These are phyloP conservation scores for Endocladia muricata DNA, from an alignment of 31 red algal genomes.

Conservation along the genomic window DNA sequence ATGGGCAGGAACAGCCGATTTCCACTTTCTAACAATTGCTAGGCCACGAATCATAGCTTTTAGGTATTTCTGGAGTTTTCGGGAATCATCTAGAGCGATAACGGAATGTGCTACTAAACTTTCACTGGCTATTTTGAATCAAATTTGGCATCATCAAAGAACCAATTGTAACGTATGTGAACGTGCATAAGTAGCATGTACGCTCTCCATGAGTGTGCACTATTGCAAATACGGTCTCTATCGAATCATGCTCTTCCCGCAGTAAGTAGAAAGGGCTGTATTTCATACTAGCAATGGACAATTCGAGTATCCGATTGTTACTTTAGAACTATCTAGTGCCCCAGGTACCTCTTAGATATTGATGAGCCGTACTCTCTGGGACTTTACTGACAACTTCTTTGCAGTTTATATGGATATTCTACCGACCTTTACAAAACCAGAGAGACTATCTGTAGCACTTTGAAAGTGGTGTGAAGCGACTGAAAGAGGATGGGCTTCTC, in stretches of 20 bases:
- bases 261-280: neutral
- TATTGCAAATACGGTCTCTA: no score
- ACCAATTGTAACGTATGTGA: no score
- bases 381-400: neutral
- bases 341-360: neutral
- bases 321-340: neutral
- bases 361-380: neutral
- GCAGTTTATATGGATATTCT: constrained; percentile 6
- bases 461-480: neutral
- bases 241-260: neutral
- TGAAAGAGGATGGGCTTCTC: neutral
- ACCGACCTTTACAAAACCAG: neutral
- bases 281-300: constrained; percentile 9
- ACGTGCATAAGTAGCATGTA: no score
- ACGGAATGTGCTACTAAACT: no score
- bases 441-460: neutral
- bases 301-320: neutral
- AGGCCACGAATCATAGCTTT: no score
- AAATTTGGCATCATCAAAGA: no score
- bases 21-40: no score
- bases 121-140: no score
- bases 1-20: no score
- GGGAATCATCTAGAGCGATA: no score
- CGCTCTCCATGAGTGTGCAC: no score
- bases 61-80: no score